Conservation (phyloP, 179 eudicot species). For the Sideroxylon spinosum region DNA sequence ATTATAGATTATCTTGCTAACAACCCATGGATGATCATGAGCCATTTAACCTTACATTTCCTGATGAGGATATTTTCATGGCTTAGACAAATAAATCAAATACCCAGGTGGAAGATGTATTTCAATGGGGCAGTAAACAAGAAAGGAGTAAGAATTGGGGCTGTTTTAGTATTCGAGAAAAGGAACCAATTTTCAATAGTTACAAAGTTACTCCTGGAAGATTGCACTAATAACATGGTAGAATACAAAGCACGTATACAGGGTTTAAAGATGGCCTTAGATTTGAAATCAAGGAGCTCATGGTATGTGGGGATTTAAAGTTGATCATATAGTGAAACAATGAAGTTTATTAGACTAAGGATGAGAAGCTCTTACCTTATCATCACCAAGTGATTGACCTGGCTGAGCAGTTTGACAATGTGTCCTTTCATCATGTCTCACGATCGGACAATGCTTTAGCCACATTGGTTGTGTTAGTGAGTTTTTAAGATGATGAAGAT, state of each 20-base stretch:
- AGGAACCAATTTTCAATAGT: not conserved
- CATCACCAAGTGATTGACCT: not conserved
- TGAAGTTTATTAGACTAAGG: too few species aligned
- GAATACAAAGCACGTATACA: not conserved
- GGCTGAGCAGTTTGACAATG: not conserved
- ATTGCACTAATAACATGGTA: not conserved
- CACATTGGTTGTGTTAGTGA: not conserved
- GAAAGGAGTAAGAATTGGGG: not conserved
- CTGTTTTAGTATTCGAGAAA: not conserved
- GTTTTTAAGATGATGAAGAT: not conserved
- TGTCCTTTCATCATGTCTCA: not conserved
- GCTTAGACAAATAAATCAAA: not conserved
- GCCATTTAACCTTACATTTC: not conserved
- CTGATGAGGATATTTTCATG: not conserved
- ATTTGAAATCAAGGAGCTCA: not conserved
- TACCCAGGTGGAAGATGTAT: not conserved
- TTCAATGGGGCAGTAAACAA: not conserved
- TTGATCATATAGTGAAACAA: not conserved
- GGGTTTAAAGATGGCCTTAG: not conserved
- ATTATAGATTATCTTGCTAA: not conserved
- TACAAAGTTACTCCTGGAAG: not conserved
- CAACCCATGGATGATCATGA: not conserved
- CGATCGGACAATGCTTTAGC: not conserved
- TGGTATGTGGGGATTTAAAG: not conserved
- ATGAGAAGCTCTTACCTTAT: not conserved